Evolutionary conservation across 345 rosid species (phyloP).

Genomic region (Acer negundo): DNA sequence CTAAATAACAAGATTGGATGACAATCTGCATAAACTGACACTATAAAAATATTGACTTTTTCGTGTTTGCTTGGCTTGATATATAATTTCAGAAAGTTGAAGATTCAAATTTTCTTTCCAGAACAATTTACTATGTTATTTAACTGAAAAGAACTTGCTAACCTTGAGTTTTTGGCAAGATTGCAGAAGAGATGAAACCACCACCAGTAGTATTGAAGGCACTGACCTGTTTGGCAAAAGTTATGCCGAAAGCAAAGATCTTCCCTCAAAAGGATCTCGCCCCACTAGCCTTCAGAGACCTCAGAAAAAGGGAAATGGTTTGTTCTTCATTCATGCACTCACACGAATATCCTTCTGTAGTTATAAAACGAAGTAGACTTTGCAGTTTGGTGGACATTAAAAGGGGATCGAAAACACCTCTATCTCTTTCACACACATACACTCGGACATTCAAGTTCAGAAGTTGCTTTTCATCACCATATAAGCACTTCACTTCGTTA

Average conservation of each 20-base stretch:
- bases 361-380: no score
- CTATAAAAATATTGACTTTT: not conserved
- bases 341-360: not conserved
- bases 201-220: conserved; percentile 56
- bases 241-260: conserved; percentile 87
- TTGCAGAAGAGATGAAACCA: conserved; percentile 78
- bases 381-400: not conserved
- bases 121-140: conserved; percentile 8
- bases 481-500: not conserved
- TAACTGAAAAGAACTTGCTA: conserved; percentile 29
- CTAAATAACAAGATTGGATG: not conserved
- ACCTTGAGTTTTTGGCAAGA: conserved; percentile 55
- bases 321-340: conserved; percentile 17
- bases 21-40: not conserved
- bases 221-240: conserved; percentile 50
- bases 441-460: not conserved
- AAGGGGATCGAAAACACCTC: not conserved
- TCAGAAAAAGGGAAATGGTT: conserved; percentile 70
- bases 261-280: conserved; percentile 68
- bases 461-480: not conserved
- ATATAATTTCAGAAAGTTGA: not conserved
- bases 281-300: conserved; percentile 71
- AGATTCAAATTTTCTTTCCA: conserved; percentile 8
- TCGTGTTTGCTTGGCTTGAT: not conserved
- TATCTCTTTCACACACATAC: conserved; percentile 2